Conservation (phyloP, 2,329 filamentous ascomycete genomes). For the Harringtonia aguacate region DNA sequence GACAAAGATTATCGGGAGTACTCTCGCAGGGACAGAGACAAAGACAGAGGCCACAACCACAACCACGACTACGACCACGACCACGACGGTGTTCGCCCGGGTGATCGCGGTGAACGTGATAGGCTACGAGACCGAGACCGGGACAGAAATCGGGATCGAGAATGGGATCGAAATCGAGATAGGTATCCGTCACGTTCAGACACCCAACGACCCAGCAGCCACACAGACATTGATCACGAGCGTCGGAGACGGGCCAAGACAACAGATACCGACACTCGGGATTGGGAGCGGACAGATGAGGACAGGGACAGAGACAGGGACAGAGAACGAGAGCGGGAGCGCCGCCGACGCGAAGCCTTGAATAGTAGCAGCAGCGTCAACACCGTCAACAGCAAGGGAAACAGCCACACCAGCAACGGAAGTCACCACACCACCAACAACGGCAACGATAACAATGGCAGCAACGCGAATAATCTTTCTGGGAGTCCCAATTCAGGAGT, state of each 20-base stretch:
- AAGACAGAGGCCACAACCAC: no score
- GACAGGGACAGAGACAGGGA: background rate
- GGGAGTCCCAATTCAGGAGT: no score
- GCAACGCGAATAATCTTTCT: no score
- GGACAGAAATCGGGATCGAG: conserved; percentile 14
- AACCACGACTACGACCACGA: conserved; percentile 12
- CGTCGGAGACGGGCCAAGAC: conserved; percentile 15
- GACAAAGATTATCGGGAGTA: no score
- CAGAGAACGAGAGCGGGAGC: background rate
- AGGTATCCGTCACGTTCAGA: conserved; percentile 26
- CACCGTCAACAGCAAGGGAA: background rate
- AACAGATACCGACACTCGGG: conserved; percentile 15
- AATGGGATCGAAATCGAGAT: conserved; percentile 18
- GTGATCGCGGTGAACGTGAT: conserved; percentile 5
- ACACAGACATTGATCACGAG: conserved; percentile 35
- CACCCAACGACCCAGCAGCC: conserved; percentile 35
- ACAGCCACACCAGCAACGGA: background rate
- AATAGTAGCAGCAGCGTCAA: conserved; percentile 4
- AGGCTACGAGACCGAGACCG: conserved; percentile 20
- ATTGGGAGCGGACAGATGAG: background rate
- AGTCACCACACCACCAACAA: background rate
- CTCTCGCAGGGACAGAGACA: conserved; percentile 11
- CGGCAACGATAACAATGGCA: background rate
- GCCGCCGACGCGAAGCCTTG: background rate
- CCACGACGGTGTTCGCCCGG: background rate